Evolutionary conservation across 2,329 filamentous ascomycete species (phyloP).

Genomic region (Beauveria varroae): DNA sequence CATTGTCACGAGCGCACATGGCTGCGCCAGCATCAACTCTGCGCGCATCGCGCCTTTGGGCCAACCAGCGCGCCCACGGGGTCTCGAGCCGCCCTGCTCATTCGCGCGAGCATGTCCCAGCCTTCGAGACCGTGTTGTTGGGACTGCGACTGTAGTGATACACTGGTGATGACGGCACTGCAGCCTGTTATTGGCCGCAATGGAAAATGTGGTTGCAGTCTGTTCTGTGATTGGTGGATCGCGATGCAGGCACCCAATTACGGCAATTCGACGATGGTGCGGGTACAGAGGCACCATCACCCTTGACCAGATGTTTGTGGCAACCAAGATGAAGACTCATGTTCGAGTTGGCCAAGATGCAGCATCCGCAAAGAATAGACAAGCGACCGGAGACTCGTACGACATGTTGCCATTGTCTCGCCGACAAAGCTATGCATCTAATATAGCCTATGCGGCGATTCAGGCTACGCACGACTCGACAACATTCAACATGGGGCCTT

Average conservation of each 20-base stretch:
- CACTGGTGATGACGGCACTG: background rate
- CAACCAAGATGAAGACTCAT: no score
- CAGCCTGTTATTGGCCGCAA: slow-evolving; percentile 12
- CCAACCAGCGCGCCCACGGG: slow-evolving; percentile 4
- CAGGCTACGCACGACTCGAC: no score
- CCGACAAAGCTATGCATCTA: no score
- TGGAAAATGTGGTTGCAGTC: slow-evolving; percentile 16
- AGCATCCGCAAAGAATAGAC: no score
- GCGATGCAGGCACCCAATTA: slow-evolving; percentile 1
- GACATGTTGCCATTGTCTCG: no score
- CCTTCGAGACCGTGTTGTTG: background rate
- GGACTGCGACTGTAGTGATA: background rate
- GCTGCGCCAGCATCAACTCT: background rate
- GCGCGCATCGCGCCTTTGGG: background rate
- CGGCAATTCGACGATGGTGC: background rate
- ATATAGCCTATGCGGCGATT: no score
- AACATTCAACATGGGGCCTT: background rate
- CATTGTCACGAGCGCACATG: background rate
- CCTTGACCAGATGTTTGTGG: no score
- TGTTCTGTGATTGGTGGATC: slow-evolving; percentile 15
- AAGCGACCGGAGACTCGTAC: no score
- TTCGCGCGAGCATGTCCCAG: background rate
- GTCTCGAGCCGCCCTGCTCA: background rate
- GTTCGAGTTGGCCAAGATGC: no score
- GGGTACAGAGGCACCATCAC: no score